Percentiles rank a stretch among this genome's conserved stretches.
Evolutionary conservation across 2,329 filamentous ascomycete species (phyloP).

Genomic region (Trichoderma cornu-damae): DNA sequence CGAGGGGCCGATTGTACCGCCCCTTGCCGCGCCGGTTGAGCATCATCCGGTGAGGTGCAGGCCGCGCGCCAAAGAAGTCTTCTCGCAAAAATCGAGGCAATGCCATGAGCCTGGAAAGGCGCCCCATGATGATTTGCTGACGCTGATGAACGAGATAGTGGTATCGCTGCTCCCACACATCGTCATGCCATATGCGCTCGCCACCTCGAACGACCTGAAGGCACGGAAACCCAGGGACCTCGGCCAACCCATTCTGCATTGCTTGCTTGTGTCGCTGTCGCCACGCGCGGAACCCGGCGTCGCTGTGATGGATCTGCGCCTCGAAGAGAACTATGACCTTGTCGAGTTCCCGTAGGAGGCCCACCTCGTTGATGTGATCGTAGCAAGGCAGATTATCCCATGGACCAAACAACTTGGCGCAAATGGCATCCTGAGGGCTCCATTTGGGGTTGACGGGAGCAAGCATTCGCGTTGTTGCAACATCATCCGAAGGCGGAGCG

Average conservation of each 20-base stretch:
- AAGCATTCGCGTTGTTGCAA: neutral
- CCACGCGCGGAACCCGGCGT: slow-evolving; percentile 24
- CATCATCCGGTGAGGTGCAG: slow-evolving; percentile 3
- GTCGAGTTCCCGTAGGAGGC: slow-evolving; percentile 23
- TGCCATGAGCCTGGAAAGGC: neutral
- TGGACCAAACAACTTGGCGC: slow-evolving; percentile 17
- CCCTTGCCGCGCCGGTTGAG: slow-evolving; percentile 1
- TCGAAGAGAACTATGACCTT: slow-evolving; percentile 24
- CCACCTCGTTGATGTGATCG: slow-evolving; percentile 2
- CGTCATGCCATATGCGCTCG: slow-evolving; percentile 19
- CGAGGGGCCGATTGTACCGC: slow-evolving; percentile 6
- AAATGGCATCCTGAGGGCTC: slow-evolving; percentile 8
- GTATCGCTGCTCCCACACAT: slow-evolving; percentile 25
- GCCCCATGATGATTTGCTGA: slow-evolving; percentile 18
- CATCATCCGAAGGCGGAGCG: neutral
- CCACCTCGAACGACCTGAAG: slow-evolving; percentile 6
- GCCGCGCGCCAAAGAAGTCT: slow-evolving; percentile 12
- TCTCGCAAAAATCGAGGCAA: slow-evolving; percentile 12
- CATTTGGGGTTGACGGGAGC: slow-evolving; percentile 4
- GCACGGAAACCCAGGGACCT: slow-evolving; percentile 19
- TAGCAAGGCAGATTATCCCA: slow-evolving; percentile 19
- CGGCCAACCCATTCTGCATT: slow-evolving; percentile 21
- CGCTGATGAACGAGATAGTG: slow-evolving; percentile 24
- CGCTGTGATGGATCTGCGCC: slow-evolving; percentile 22
- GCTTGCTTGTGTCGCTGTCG: slow-evolving; percentile 24